Percentiles rank a stretch among this genome's conserved stretches.
Conservation (phyloP, 31 red algal genomes). For the Odonthalia washingtoniensis region DNA sequence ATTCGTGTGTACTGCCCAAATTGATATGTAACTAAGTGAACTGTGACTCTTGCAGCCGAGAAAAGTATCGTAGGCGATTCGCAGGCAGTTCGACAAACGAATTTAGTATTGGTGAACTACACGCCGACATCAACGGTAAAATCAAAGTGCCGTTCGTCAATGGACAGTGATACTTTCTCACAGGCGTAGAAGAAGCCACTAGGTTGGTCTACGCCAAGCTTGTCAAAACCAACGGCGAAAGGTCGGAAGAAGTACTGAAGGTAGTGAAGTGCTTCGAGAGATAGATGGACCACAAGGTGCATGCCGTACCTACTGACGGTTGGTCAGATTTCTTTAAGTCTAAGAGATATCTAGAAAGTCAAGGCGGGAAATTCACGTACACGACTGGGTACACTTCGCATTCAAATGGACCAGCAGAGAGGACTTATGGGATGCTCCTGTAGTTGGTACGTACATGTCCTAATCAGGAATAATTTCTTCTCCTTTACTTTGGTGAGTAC, state of each 20-base stretch:
- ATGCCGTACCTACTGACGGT: constrained; percentile 13
- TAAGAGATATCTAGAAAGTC: not conserved
- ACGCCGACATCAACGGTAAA: constrained; percentile 40
- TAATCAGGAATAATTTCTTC: constrained; percentile 17
- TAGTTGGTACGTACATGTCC: constrained; percentile 21
- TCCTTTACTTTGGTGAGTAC: constrained; percentile 21
- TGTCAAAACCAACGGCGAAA: constrained; percentile 39
- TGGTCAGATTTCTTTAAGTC: constrained; percentile 21
- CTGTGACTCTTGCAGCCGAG: constrained; percentile 39
- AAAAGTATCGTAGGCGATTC: constrained; percentile 31
- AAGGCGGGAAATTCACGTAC: not conserved
- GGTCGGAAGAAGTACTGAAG: not conserved
- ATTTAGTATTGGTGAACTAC: constrained; percentile 21
- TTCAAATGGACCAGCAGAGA: constrained; percentile 36
- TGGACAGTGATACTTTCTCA: constrained; percentile 35
- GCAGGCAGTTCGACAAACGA: constrained; percentile 39
- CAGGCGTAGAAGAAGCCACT: constrained; percentile 39
- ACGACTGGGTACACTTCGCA: constrained; percentile 29
- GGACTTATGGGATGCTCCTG: constrained; percentile 28
- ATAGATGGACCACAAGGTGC: not conserved
- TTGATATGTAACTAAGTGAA: not conserved
- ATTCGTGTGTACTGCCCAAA: not conserved
- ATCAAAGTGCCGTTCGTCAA: constrained; percentile 8
- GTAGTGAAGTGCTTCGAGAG: not conserved
- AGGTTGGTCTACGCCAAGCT: not conserved